Percentiles rank a stretch among this genome's conserved stretches.
Conservation (phyloP, 164 flowering plant species). For the Chloranthus sessilifolius region DNA sequence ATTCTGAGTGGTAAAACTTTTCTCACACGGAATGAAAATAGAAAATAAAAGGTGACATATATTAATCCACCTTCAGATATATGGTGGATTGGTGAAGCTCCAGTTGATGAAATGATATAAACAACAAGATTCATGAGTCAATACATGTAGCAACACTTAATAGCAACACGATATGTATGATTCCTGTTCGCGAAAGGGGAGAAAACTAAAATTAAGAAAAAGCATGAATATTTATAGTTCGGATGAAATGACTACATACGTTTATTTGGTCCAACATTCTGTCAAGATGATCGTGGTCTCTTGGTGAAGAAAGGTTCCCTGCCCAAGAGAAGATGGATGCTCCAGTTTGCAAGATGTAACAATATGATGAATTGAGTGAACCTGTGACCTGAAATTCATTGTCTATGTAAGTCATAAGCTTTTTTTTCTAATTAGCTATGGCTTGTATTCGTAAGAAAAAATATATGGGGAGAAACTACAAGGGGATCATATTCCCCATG, state of each 20-base stretch:
- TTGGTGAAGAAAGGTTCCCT: constrained; percentile 51
- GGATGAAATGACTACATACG: constrained; percentile 30
- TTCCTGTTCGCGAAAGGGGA: constrained; percentile 1
- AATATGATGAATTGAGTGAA: constrained; percentile 71
- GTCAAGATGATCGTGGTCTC: constrained; percentile 58
- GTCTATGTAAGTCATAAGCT: constrained; percentile 1
- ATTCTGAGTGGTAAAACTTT: too few relatives aligned
- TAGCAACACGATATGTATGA: too few relatives aligned
- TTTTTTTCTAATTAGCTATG: constrained; percentile 4
- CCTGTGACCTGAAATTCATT: constrained; percentile 44
- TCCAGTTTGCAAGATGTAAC: constrained; percentile 61
- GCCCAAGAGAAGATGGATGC: constrained; percentile 52
- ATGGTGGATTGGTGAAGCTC: too few relatives aligned
- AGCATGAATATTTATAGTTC: constrained; percentile 1
- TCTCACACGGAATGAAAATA: too few relatives aligned
- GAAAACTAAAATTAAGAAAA: neutral
- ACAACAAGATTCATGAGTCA: neutral
- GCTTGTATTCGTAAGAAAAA: too few relatives aligned
- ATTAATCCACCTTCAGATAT: too few relatives aligned
- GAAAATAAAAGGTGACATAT: too few relatives aligned
- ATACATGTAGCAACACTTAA: neutral
- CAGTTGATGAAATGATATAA: neutral
- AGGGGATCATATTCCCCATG: too few relatives aligned
- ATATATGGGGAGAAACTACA: too few relatives aligned
- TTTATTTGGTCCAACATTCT: constrained; percentile 46